Evolutionary conservation across 2,329 filamentous ascomycete genomes (phyloP).

Genomic region (Ciborinia camelliae): DNA sequence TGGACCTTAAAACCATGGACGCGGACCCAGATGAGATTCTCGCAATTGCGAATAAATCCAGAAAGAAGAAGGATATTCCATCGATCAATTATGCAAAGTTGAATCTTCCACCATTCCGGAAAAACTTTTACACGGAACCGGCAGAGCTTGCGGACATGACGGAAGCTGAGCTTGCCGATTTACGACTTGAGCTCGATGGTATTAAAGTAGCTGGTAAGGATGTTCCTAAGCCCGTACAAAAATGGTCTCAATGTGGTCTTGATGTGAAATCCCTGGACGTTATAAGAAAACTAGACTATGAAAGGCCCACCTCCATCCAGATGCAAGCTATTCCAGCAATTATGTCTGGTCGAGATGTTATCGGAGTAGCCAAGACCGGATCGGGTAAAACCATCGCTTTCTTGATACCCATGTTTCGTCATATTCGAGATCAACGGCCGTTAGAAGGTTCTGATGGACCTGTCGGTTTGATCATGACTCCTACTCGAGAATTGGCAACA

Average conservation of each 20-base stretch:
- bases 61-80: slow-evolving; percentile 95
- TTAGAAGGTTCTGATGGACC: slow-evolving; percentile 83
- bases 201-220: slow-evolving; percentile 90
- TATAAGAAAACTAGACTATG: slow-evolving; percentile 75
- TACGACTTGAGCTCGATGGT: slow-evolving; percentile 85
- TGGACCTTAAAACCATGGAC: slow-evolving; percentile 59
- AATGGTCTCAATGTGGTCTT: slow-evolving; percentile 93
- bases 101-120: slow-evolving; percentile 80
- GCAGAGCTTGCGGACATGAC: slow-evolving; percentile 78
- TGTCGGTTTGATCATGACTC: slow-evolving; percentile 84
- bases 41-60: slow-evolving; percentile 55
- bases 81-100: slow-evolving; percentile 81
- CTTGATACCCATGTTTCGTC: slow-evolving; percentile 92
- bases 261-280: slow-evolving; percentile 84
- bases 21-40: slow-evolving; percentile 62
- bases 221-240: slow-evolving; percentile 88
- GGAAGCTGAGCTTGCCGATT: slow-evolving; percentile 75
- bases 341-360: slow-evolving; percentile 93
- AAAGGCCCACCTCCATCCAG: slow-evolving; percentile 89
- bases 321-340: slow-evolving; percentile 91
- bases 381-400: slow-evolving; percentile 98
- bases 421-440: slow-evolving; percentile 89
- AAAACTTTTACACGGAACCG: slow-evolving; percentile 93
- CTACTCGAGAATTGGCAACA: slow-evolving; percentile 86
- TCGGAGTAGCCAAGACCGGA: slow-evolving; percentile 95